Base-by-base conservation (phyloP, 1,139 yeast genomes). In the Kluyveromyces sp. region DNA sequence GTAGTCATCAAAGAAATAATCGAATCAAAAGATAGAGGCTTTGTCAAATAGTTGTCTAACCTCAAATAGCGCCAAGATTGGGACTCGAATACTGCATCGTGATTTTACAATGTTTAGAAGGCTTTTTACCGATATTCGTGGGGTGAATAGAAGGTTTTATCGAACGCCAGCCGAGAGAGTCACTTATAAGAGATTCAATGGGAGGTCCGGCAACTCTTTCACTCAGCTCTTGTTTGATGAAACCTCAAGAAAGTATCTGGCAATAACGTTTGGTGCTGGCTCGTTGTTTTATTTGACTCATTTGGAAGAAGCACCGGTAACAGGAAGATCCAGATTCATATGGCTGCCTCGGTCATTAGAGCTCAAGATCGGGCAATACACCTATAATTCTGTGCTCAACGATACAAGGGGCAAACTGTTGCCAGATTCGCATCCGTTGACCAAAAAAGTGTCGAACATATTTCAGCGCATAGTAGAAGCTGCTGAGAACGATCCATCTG, bases 251-350 rank as follows among this genome's bases (percentile, higher is more conserved):
- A 63, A 55, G 31, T 52, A 55, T 32, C 46, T 57, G 7, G 61
- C 57, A 9, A 43, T 56, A 2, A 42, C 57, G 11, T 45, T 64
- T 43, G 66, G 64, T 22, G 60, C 64, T 2, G 60, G 65, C n/a
- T 67, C 68, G 0, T 68, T 75, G 1, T 71, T 85, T 52, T 80
- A 83, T 51, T 56, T 78, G 3, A 70, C 81, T 40, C 80, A 88
- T 57, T 66, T 85, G 33, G 83, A 88, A 49, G 75, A 75, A 51
- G 96, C 96, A 0, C 97, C 97, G 1, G 80, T 82, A 32, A 81
- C 95, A 1, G 78, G 80, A 22, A 70, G 98, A 42, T 66, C 65
- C 29, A 69, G 97, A 49, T 76, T 88, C 54, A 74, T 89, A 59
- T 76, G 89, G 74, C 71, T 86, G 1, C 83, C 92, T 2, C 74